Conservation (phyloP, 306 rosid species). For the Malus sieversii region DNA sequence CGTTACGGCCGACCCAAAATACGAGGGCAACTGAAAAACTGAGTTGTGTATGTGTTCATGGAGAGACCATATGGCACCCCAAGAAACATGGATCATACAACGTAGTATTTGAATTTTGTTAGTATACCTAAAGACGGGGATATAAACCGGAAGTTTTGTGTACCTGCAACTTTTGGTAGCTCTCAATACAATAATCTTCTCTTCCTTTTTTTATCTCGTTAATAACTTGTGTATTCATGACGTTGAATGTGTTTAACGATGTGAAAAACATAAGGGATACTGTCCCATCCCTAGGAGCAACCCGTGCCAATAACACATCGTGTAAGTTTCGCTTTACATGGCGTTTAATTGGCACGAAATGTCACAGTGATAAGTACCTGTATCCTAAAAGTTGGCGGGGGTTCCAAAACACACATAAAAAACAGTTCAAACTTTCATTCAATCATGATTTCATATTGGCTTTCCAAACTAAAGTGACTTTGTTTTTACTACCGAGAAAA, state of each 20-base stretch:
- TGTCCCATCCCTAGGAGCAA: not conserved
- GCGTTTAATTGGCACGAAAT: not conserved
- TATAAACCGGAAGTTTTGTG: no score
- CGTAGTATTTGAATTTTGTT: not conserved
- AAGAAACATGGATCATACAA: not conserved
- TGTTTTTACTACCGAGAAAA: not conserved
- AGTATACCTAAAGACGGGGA: not conserved
- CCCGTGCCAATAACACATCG: not conserved
- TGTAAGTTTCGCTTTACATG: not conserved
- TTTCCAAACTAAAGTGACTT: not conserved
- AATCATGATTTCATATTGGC: not conserved
- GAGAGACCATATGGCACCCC: not conserved
- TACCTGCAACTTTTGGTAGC: no score
- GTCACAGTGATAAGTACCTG: not conserved
- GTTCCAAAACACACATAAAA: not conserved
- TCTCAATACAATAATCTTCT: no score
- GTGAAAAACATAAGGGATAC: not conserved
- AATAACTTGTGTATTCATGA: not conserved
- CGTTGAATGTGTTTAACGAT: not conserved
- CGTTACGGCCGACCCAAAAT: slow-evolving; percentile 27
- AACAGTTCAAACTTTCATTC: not conserved
- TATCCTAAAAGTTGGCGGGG: not conserved
- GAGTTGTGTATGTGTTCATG: not conserved
- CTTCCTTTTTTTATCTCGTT: not conserved
- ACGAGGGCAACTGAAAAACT: slow-evolving; percentile 13